Evolutionary conservation across 371 early-diverging fungal genomes (phyloP), one percentile per base, ranked within the genome.

Genomic region (Mucor piriformis): DNA sequence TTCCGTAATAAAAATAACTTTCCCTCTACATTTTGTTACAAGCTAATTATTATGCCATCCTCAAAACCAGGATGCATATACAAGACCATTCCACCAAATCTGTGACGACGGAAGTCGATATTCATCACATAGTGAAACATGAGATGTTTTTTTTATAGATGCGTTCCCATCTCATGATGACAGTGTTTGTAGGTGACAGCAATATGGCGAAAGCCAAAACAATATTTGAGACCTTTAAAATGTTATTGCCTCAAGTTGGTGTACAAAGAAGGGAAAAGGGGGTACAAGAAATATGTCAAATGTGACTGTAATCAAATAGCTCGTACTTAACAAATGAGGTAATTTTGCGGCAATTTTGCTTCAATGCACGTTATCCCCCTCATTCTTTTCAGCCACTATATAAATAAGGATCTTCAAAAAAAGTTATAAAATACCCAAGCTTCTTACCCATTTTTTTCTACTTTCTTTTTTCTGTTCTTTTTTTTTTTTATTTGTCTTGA

Each of bases 301-400:
- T 18, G 43, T 54, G 43, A 54, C 54, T 54, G 54, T 40, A 25
- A 18, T 24, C 37, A 54, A n/a, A 25, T 43, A 55, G 55, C 55
- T 44, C 49, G 49, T 42, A 55, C 44, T 55, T 44, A 32, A 49
- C 58, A 49, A 57, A 57, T 57, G 58, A 57, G 58, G 58, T 32
- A 57, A 57, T 57, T 57, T 49, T 57, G 58, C 35, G 58, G 58
- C 58, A 57, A 57, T 57, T 57, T 57, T 18, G 58, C 58, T 38
- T 29, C 32, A 15, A 42, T 34, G 47, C 57, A 57, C 57, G 57
- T 57, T 57, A 40, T 56, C 47, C 48, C 42, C 50, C 58, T 57
- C 58, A 57, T 57, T 57, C 58, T 57, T 57, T 57, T 57, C 58
- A 38, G 58, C 58, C 58, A 57, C 58, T 48, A 38, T 57, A 57